Conservation (phyloP, 306 rosid species). For the Trifolium fragiferum region DNA sequence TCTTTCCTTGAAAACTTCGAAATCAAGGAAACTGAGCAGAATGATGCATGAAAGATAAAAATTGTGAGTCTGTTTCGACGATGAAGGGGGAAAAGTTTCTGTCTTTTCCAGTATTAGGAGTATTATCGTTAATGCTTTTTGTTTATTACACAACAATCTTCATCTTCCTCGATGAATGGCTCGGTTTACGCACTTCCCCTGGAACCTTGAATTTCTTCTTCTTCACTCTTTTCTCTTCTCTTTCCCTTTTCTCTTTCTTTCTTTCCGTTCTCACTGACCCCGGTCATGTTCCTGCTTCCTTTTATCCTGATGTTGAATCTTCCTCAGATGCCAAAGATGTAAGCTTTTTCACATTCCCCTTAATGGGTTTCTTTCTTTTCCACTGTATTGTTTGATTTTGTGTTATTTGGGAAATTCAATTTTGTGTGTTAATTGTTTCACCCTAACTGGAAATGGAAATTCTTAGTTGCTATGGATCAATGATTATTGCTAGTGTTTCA, state of each 20-base stretch:
- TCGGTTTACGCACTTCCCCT: slow-evolving; percentile 65
- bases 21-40: too few species aligned
- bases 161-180: slow-evolving; percentile 76
- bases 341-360: slow-evolving; percentile 40
- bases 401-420: slow-evolving; percentile 1
- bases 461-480: slow-evolving; percentile 1
- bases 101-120: slow-evolving; percentile 63
- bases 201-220: slow-evolving; percentile 63
- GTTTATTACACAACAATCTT: slow-evolving; percentile 67
- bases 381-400: neutral
- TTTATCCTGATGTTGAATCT: slow-evolving; percentile 78
- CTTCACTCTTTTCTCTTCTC: slow-evolving; percentile 60
- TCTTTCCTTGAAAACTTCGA: too few species aligned
- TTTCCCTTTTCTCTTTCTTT: slow-evolving; percentile 72
- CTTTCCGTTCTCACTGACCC: slow-evolving; percentile 77
- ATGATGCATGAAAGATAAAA: too few species aligned
- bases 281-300: slow-evolving; percentile 76
- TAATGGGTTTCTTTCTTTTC: slow-evolving; percentile 2
- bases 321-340: slow-evolving; percentile 54
- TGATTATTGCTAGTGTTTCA: slow-evolving; percentile 30
- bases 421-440: slow-evolving; percentile 1
- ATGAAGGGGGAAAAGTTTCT: slow-evolving; percentile 56
- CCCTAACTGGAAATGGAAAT: neutral
- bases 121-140: slow-evolving; percentile 54
- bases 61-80: neutral